Percentiles rank a stretch among this genome's conserved stretches.
Conservation (phyloP, 805 yeast species). For the Isabelozyma gotoi region DNA sequence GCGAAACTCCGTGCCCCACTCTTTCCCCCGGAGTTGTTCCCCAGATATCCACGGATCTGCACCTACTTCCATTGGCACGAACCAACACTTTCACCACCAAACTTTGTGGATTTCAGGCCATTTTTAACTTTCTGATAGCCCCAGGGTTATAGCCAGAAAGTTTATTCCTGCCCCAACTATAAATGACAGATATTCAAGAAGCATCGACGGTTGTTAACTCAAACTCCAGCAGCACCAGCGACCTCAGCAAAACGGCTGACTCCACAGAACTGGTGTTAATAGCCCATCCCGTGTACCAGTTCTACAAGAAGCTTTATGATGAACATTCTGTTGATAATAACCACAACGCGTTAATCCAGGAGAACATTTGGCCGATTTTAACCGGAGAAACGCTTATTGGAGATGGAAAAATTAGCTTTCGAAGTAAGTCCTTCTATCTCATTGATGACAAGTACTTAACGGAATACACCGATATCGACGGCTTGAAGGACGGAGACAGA, state of each 20-base stretch:
- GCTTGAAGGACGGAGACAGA: slow-evolving; percentile 12
- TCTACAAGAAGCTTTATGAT: slow-evolving; percentile 9
- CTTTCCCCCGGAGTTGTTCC: background rate
- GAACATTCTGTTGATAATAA: slow-evolving; percentile 11
- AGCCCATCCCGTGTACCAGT: slow-evolving; percentile 8
- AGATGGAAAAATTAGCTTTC: slow-evolving; percentile 29
- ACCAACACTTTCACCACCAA: background rate
- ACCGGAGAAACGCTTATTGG: slow-evolving; percentile 38
- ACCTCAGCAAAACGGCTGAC: background rate
- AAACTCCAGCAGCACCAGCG: background rate
- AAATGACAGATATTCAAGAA: slow-evolving; percentile 1
- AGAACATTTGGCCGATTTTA: slow-evolving; percentile 31
- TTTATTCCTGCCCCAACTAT: background rate
- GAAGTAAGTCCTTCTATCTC: slow-evolving; percentile 33
- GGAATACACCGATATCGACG: slow-evolving; percentile 21
- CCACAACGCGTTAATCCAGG: slow-evolving; percentile 16
- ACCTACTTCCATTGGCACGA: background rate
- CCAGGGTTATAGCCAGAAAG: background rate
- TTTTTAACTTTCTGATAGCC: background rate
- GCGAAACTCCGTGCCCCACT: background rate
- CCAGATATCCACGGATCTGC: background rate
- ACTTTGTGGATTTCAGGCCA: background rate
- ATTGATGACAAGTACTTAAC: slow-evolving; percentile 30
- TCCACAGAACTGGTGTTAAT: background rate
- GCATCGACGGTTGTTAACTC: slow-evolving; percentile 2